Base-by-base conservation (phyloP, 106 monocot genomes). In the Dendrobium nobile region DNA sequence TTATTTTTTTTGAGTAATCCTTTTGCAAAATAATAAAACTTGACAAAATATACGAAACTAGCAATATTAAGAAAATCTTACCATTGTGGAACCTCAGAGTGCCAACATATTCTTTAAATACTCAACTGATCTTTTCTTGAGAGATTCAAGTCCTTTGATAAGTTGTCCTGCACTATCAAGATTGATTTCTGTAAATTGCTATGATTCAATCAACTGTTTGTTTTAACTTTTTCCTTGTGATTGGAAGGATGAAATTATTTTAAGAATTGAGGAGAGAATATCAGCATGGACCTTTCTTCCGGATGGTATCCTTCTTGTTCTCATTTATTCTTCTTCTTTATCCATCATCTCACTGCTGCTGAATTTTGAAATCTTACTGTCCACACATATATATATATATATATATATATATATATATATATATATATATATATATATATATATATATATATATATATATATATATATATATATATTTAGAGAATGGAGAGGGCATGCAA, bases 241-340 rank as follows among this genome's bases (percentile, higher is more conserved):
- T 70, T 67, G 79, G 17, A 77, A 94, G 91, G 91, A 94, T 84
- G 86, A 85, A 75, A 72, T 85, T 59, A 78, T 94, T 70, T 77
- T 79, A 73, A 90, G 78, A 75, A 91, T 94, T 75, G 89, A 94
- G 72, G 83, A 88, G 81, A 91, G 89, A 82, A 88, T 90, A 79
- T 83, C 91, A 68, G 47, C 84, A 42, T 88, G 90, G 92, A 95
- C 92, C 17, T 87, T 95, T 84, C 90, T 95, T 81, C 94, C 92
- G 59, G 84, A 85, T 85, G 92, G 89, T 92, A 82, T 28, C 42
- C 51, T 7, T 4, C 55, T 56, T 51, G 9, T 65, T n/a, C 8
- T 47, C 22, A 2, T 51, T 19, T 19, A 19, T 27, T 17, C 16
- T 51, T 56, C 43, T 5, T 47, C 19, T 19, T 73, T 0, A 43